Evolutionary conservation across 495 filamentous ascomycete genomes (phyloP).

Genomic region (Acidiella bohemica): DNA sequence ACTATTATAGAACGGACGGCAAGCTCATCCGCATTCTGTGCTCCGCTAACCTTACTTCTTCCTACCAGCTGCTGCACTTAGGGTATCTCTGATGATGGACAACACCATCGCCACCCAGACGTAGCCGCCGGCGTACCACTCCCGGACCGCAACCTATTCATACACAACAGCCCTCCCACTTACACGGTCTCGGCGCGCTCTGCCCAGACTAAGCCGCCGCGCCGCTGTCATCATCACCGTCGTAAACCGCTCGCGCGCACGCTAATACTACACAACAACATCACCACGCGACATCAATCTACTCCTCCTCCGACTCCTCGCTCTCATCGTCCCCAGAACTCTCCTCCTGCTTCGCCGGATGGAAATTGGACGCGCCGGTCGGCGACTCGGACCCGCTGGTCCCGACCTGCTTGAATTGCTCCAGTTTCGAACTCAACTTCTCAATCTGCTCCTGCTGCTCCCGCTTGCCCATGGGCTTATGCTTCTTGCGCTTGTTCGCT

Average conservation of each 20-base stretch:
- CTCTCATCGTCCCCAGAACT: constrained; percentile 16
- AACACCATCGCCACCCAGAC: background rate
- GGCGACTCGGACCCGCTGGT: constrained; percentile 15
- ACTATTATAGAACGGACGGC: too few species aligned
- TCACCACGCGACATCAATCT: too few species aligned
- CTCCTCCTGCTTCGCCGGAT: constrained; percentile 6
- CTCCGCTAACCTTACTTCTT: too few species aligned
- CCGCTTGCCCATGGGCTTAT: constrained; percentile 92
- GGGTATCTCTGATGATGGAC: background rate
- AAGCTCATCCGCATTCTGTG: too few species aligned
- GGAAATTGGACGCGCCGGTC: constrained; percentile 4
- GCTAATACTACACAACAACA: too few species aligned
- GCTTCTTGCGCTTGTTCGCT: constrained; percentile 66
- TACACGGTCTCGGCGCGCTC: too few species aligned
- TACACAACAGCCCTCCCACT: background rate
- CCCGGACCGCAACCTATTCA: background rate
- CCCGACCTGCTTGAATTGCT: constrained; percentile 19
- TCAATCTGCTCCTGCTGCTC: constrained; percentile 86
- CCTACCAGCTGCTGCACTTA: too few species aligned
- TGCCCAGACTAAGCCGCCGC: too few species aligned
- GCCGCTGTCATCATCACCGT: too few species aligned
- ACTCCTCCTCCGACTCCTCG: constrained; percentile 22
- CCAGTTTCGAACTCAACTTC: constrained; percentile 49
- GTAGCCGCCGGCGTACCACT: background rate
- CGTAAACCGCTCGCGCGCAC: too few species aligned